Evolutionary conservation across 2,329 filamentous ascomycete genomes (phyloP), one percentile per base, ranked within the genome.

Genomic region (Aspergillus unguis): DNA sequence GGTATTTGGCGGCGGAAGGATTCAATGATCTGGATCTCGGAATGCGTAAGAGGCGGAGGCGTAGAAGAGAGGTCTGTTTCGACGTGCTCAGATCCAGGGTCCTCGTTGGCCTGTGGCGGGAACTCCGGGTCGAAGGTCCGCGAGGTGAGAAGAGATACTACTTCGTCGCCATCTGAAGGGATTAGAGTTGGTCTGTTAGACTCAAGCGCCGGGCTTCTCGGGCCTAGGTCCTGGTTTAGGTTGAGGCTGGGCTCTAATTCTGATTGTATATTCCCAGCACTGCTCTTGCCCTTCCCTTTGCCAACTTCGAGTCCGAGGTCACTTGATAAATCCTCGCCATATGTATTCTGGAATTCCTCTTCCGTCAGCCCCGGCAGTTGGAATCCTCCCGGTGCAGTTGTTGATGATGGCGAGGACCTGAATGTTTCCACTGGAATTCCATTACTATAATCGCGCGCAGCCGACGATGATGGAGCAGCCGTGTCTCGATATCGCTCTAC

Each of bases 121-220:
- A 66, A 59, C 8, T 65, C 55, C 17, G 60, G 66, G 55, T 69
- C 64, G 47, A 73, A 73, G 28, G 61, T 62, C 17, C 60, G 33
- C 35, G 67, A 59, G 2, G 65, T 55, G 7, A 79, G 67, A 27
- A 79, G 62, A n/a, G 62, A 60, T 7, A 74, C 48, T 4, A 78
- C 74, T 3, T 66, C 75, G 33, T 65, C 58, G 27, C 76, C 76
- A 57, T 79, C 76, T 10, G 67, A 59, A 7, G 49, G 36, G 35
- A 53, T 25, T 41, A 28, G 29, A n/a, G 56, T 50, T 23, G 45
- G 44, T 33, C 17, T 17, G 17, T 17, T 17, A 17, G 17, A 17
- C 17, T 17, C 17, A 17, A 17, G 17, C 17, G 17, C 17, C 17
- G 17, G 17, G 17, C 17, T 17, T 36, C 29, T 33, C 7, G 41